Base-by-base conservation (phyloP, 805 yeast genomes). In the Soucietia sequanensis region DNA sequence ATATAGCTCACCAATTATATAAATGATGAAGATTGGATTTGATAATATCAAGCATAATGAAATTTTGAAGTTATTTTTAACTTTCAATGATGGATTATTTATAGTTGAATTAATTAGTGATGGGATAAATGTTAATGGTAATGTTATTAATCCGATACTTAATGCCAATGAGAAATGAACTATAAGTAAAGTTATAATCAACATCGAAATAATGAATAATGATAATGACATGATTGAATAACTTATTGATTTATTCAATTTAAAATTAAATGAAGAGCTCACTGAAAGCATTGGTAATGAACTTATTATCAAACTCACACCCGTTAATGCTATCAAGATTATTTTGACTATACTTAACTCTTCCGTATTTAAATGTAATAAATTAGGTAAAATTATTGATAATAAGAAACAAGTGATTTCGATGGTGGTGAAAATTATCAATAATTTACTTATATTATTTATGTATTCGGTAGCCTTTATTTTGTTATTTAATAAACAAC, bases 91-190 rank as follows among this genome's bases (percentile, higher is more conserved):
- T 22, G 19, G 38, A 23, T 17, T 43, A 38, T 18, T 39, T 34
- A 2, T 31, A 16, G 15, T 19, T 27, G 32, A 23, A 15, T 37
- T 15, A 33, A 54, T 44, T n/a, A 54, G 49, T 31, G 47, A 75
- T 30, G 68, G 67, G 4, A 85, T 62, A 46, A 82, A 76, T 0
- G 85, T 80, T 54, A 91, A 63, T 7, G 97, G 95, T n/a, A 80
- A 62, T 2, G 85, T 77, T n/a, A 77, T 53, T 1, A 87, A 34
- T 0, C 95, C 91, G 38, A 90, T 66, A 4, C 71, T 51, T 33
- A 86, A 70, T 0, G 96, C 86, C 41, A 93, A 68, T 1, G 97
- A 72, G 55, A 90, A 93, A 60, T 93, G 89, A 16, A 91, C 72
- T 42, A 89, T 88, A 34, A 91, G 64, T 27, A 89, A 62, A 0